A percentile compares a stretch with the other conserved stretches of the same genome.
Evolutionary conservation across 495 filamentous ascomycete species (phyloP).

Genomic region (Glonium stellatum): DNA sequence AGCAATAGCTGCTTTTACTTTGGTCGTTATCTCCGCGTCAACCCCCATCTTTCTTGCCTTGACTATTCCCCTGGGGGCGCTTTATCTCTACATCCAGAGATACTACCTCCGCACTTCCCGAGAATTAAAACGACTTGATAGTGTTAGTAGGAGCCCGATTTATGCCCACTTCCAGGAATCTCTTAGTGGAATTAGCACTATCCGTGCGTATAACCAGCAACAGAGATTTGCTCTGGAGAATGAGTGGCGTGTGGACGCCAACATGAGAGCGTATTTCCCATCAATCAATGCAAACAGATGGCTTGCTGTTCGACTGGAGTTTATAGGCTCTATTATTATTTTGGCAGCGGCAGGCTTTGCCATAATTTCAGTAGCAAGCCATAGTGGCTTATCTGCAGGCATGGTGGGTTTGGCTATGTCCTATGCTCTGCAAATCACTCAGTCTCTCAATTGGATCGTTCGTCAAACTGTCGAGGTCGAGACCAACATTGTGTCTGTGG

Average conservation of each 20-base stretch:
- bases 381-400: conserved; percentile 62
- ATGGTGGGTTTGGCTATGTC: conserved; percentile 93
- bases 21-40: conserved; percentile 72
- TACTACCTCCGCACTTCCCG: conserved; percentile 96
- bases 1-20: conserved; percentile 56
- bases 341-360: conserved; percentile 76
- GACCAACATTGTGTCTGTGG: conserved; percentile 98
- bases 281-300: conserved; percentile 94
- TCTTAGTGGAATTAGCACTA: conserved; percentile 90
- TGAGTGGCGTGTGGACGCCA: conserved; percentile 95
- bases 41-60: conserved; percentile 76
- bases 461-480: conserved; percentile 98
- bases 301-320: conserved; percentile 92
- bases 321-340: conserved; percentile 93
- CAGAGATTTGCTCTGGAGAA: conserved; percentile 84
- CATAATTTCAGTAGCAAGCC: conserved; percentile 69
- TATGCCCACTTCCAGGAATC: conserved; percentile 99
- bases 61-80: conserved; percentile 68
- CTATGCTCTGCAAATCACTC: conserved; percentile 93
- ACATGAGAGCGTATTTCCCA: conserved; percentile 91
- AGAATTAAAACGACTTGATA: conserved; percentile 93
- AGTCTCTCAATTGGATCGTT: conserved; percentile 99
- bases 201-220: conserved; percentile 89
- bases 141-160: conserved; percentile 88
- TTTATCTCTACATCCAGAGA: conserved; percentile 91